phyloP scores from a whole-genome alignment of 2,329 filamentous ascomycete genomes.

The Stachybotrys echinatus region DNA sequence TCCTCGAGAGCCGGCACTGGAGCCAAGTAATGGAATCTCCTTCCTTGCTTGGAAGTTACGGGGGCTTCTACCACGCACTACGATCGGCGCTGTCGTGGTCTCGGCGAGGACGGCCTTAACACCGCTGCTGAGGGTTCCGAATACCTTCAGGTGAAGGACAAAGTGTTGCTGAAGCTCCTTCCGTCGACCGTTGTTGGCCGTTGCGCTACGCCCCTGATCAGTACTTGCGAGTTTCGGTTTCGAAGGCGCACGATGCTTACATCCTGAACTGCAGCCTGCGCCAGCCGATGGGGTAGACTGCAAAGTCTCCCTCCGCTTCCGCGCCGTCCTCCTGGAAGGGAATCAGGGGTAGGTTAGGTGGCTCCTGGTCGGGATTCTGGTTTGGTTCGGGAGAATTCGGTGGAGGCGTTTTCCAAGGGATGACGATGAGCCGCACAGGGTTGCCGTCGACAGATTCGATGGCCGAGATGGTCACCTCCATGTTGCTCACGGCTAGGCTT shows the following conservation, averaged over 20 bases:
- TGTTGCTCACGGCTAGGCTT: conserved; percentile 72
- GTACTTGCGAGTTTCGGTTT: conserved; percentile 2
- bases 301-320: conserved; percentile 69
- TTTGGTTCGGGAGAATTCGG: conserved; percentile 66
- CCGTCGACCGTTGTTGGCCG: conserved; percentile 89
- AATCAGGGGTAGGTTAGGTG: conserved; percentile 71
- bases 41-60: conserved; percentile 93
- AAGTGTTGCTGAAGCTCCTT: conserved; percentile 98
- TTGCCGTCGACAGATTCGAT: conserved; percentile 95
- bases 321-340: conserved; percentile 57
- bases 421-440: conserved; percentile 87
- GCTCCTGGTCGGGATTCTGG: conserved; percentile 73
- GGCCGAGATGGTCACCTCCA: conserved; percentile 85
- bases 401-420: conserved; percentile 94
- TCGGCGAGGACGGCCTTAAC: conserved; percentile 77
- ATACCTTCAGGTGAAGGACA: conserved; percentile 78
- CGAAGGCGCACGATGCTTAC: conserved; percentile 31
- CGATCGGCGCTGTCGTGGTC: conserved; percentile 82
- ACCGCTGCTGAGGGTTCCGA: conserved; percentile 80
- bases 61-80: conserved; percentile 87
- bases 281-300: conserved; percentile 91
- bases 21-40: conserved; percentile 80
- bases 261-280: conserved; percentile 88
- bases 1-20: conserved; percentile 69
- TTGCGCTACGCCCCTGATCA: conserved; percentile 59